Evolutionary conservation across 2,329 filamentous ascomycete species (phyloP).

Genomic region (Trichophyton verrucosum): DNA sequence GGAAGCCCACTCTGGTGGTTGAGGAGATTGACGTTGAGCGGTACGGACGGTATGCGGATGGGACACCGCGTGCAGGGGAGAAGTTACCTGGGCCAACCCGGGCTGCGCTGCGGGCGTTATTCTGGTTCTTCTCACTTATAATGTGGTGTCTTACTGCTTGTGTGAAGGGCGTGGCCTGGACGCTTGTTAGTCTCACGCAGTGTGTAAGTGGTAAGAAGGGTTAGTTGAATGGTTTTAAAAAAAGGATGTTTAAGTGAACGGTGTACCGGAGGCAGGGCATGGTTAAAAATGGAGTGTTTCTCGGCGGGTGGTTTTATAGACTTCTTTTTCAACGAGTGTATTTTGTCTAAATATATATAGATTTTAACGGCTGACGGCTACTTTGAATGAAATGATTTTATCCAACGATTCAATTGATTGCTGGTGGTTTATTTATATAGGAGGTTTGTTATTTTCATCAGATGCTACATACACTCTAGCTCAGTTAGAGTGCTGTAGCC

Average conservation of each 20-base stretch:
- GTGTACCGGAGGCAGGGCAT: too few relatives aligned
- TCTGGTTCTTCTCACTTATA: conserved; percentile 27
- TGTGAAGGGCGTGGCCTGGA: conserved; percentile 32
- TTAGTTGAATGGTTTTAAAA: conserved; percentile 14
- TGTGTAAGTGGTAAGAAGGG: conserved; percentile 33
- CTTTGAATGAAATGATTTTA: background rate
- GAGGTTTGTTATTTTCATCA: too few relatives aligned
- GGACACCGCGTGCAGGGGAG: conserved; percentile 26
- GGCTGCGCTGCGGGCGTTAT: conserved; percentile 25
- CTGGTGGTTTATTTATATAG: too few relatives aligned
- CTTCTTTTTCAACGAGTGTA: background rate
- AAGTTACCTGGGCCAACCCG: conserved; percentile 29
- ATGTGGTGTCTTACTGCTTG: conserved; percentile 27
- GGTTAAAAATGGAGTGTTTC: background rate
- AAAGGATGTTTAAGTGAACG: too few relatives aligned
- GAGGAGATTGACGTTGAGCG: conserved; percentile 37
- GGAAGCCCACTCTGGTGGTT: conserved; percentile 24
- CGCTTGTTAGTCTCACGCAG: conserved; percentile 28
- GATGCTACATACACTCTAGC: background rate
- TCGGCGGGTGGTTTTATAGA: background rate
- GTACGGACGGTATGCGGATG: conserved; percentile 30
- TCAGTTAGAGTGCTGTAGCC: background rate
- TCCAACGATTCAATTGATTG: too few relatives aligned
- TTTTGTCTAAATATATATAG: background rate
- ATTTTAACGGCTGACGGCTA: background rate